phyloP scores from a whole-genome alignment of 352 stramenopile genomes.

The Phytopythium sindhum region DNA sequence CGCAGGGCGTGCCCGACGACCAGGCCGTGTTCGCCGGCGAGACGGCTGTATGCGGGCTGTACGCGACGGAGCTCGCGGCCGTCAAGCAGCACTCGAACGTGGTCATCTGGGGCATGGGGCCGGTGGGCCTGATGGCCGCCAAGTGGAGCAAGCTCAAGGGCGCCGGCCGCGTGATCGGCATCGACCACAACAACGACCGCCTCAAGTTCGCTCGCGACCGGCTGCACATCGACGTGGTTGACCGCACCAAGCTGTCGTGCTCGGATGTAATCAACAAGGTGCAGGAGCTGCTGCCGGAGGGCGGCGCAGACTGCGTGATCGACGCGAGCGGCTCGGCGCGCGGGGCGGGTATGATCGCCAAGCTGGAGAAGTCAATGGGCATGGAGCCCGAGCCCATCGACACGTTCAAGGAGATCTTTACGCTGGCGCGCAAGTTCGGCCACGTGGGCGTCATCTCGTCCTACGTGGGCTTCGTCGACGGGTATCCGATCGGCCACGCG shows the following conservation, averaged over 20 bases:
- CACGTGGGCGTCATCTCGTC: slow-evolving; percentile 52
- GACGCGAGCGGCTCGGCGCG: slow-evolving; percentile 39
- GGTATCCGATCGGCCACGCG: slow-evolving; percentile 54
- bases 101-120: slow-evolving; percentile 69
- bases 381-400: slow-evolving; percentile 46
- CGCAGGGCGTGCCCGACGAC: slow-evolving; percentile 46
- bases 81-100: slow-evolving; percentile 44
- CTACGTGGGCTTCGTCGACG: slow-evolving; percentile 37
- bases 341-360: slow-evolving; percentile 35
- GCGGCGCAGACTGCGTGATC: slow-evolving; percentile 54
- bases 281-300: slow-evolving; percentile 39
- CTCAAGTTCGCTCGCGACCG: slow-evolving; percentile 53
- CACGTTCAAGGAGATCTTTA: slow-evolving; percentile 58
- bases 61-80: slow-evolving; percentile 54
- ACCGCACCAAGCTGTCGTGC: slow-evolving; percentile 43
- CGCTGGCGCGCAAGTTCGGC: slow-evolving; percentile 53
- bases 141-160: slow-evolving; percentile 67
- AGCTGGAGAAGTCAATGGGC: slow-evolving; percentile 48
- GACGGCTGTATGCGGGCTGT: slow-evolving; percentile 50
- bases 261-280: slow-evolving; percentile 48
- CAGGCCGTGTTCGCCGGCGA: slow-evolving; percentile 66
- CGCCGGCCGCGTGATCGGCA: slow-evolving; percentile 52
- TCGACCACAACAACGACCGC: slow-evolving; percentile 48
- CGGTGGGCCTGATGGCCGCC: slow-evolving; percentile 49
- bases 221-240: slow-evolving; percentile 62